A percentile compares a stretch with the other conserved stretches of the same genome.
Conservation (phyloP, 1,284 basidiomycete genomes). For the Trichosporon inkin region DNA sequence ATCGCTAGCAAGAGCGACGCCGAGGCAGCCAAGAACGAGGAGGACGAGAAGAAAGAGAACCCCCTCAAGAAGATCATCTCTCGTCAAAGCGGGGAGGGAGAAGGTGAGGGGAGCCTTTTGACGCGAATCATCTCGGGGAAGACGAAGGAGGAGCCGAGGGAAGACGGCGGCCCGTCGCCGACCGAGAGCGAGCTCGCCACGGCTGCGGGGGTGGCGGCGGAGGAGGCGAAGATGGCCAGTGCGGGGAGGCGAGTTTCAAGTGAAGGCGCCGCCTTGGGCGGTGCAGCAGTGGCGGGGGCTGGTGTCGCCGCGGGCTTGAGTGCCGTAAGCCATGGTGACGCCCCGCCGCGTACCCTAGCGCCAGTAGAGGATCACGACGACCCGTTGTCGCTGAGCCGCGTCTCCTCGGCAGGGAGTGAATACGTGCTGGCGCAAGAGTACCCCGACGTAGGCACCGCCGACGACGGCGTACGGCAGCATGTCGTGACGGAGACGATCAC, state of each 20-base stretch:
- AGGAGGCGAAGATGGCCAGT: neutral
- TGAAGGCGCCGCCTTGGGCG: too few species aligned
- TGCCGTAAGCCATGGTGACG: too few species aligned
- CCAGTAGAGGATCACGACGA: neutral
- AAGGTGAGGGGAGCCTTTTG: neutral
- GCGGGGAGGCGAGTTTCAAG: neutral
- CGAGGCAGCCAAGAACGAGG: conserved; percentile 26
- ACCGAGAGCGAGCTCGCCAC: neutral
- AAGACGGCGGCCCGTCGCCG: neutral
- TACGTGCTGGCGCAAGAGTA: neutral
- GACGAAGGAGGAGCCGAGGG: neutral
- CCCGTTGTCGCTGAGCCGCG: neutral
- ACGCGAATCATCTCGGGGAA: neutral
- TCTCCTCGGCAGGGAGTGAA: neutral
- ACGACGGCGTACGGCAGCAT: neutral
- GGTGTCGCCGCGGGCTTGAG: too few species aligned
- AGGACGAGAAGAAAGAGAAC: conserved; percentile 1
- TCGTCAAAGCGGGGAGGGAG: too few species aligned
- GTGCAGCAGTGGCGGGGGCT: too few species aligned
- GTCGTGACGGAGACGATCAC: neutral
- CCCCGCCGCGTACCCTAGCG: neutral
- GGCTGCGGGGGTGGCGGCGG: neutral
- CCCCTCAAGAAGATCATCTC: too few species aligned
- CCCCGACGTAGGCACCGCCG: neutral
- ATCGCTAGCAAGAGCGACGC: conserved; percentile 38